Percentiles rank a stretch among this genome's conserved stretches.
phyloP scores from a whole-genome alignment of 257 asterid genomes.

The Nicotiana undulata region DNA sequence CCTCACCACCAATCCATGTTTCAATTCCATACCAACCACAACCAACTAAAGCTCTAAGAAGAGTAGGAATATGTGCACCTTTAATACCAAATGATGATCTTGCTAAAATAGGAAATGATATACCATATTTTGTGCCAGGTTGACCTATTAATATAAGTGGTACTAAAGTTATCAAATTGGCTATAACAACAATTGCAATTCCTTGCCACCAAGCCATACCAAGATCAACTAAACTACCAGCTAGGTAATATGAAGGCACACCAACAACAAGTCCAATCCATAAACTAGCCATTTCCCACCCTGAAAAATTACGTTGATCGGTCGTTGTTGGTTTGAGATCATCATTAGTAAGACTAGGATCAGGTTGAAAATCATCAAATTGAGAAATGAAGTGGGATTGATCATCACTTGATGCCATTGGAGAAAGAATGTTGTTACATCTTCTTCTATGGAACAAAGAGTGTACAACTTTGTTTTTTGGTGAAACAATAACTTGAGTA shows the following conservation, averaged over 20 bases:
- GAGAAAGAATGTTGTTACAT: background rate
- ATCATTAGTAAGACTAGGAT: constrained; percentile 61
- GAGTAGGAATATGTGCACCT: constrained; percentile 85
- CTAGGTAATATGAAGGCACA: constrained; percentile 81
- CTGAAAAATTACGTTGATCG: constrained; percentile 47
- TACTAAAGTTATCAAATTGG: constrained; percentile 48
- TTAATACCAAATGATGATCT: constrained; percentile 71
- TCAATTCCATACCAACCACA: constrained; percentile 99
- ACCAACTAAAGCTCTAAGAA: constrained; percentile 66
- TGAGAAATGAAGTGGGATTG: constrained; percentile 7
- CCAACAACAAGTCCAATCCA: constrained; percentile 92
- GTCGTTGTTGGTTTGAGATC: constrained; percentile 66
- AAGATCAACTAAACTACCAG: constrained; percentile 87
- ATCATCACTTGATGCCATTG: constrained; percentile 28
- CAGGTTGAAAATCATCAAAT: constrained; percentile 26
- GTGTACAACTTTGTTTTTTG: background rate
- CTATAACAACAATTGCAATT: constrained; percentile 74
- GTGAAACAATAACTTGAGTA: background rate
- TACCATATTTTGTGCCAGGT: constrained; percentile 77
- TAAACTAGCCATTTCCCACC: constrained; percentile 68
- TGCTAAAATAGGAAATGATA: constrained; percentile 79
- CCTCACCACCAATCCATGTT: constrained; percentile 95
- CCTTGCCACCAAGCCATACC: constrained; percentile 99
- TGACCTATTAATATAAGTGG: constrained; percentile 73
- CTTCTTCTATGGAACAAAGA: background rate